These are phyloP conservation scores for Eutrema japonicum DNA, from an alignment of 345 rosid species.

Conservation along the genomic window DNA sequence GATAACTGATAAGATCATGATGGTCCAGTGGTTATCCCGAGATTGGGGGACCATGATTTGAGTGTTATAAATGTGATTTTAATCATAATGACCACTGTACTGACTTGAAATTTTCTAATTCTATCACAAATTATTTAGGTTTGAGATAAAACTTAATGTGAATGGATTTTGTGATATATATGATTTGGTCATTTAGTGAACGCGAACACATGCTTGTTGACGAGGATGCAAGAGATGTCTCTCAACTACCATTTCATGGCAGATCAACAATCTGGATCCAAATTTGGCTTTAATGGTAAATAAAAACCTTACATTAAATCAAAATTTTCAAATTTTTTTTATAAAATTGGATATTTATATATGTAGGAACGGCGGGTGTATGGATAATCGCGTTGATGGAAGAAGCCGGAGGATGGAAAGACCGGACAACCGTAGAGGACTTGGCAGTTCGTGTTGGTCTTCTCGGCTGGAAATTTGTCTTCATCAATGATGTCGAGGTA, in stretches of 20 bases:
- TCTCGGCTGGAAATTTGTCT: slow-evolving; percentile 84
- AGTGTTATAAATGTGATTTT: neutral
- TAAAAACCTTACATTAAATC: neutral
- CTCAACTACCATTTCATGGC: slow-evolving; percentile 45
- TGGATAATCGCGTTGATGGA: slow-evolving; percentile 91
- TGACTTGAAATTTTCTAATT: too few relatives aligned
- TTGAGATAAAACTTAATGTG: neutral
- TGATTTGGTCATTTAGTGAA: slow-evolving; percentile 32
- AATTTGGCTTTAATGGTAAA: slow-evolving; percentile 43
- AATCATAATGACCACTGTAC: too few relatives aligned
- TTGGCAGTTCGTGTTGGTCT: slow-evolving; percentile 40
- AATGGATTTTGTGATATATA: neutral
- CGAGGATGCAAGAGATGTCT: slow-evolving; percentile 43
- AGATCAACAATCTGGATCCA: slow-evolving; percentile 42
- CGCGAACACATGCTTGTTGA: slow-evolving; percentile 39
- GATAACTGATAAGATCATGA: neutral
- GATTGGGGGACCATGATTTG: neutral
- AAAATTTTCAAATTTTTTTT: neutral
- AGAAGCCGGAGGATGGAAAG: slow-evolving; percentile 98
- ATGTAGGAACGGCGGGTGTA: slow-evolving; percentile 86
- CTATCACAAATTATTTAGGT: too few relatives aligned
- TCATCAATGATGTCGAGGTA: slow-evolving; percentile 86
- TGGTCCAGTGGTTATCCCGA: neutral
- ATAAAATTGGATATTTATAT: neutral
- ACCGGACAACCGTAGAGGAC: slow-evolving; percentile 59